Percentiles rank a stretch among this genome's conserved stretches.
These are phyloP conservation scores for Neodidymelliopsis sp. DNA, from an alignment of 2,329 filamentous ascomycete genomes.

Conservation along the genomic window DNA sequence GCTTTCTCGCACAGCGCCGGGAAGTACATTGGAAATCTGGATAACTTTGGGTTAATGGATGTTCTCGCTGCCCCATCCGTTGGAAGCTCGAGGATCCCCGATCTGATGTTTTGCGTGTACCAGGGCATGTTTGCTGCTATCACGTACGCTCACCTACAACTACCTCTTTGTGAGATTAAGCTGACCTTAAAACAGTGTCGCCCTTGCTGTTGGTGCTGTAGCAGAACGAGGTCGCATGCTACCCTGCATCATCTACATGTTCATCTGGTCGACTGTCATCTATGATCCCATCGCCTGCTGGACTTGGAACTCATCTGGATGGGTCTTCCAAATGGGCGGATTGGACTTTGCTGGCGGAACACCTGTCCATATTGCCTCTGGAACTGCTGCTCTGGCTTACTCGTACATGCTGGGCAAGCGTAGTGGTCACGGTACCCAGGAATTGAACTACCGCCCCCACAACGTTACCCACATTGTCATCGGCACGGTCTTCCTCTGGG, in stretches of 20 bases:
- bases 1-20: constrained; percentile 81
- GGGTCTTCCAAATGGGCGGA: constrained; percentile 80
- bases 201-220: constrained; percentile 82
- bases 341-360: constrained; percentile 91
- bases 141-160: constrained; percentile 65
- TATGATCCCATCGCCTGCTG: constrained; percentile 95
- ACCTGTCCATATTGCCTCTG: constrained; percentile 87
- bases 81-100: constrained; percentile 75
- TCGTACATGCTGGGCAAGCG: constrained; percentile 91
- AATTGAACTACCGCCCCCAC: constrained; percentile 90
- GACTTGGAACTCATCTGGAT: constrained; percentile 88
- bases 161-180: not conserved
- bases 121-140: constrained; percentile 89
- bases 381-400: constrained; percentile 84
- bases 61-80: constrained; percentile 80
- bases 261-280: constrained; percentile 87
- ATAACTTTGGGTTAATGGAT: constrained; percentile 80
- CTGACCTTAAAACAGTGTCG: constrained; percentile 63
- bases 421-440: constrained; percentile 82
- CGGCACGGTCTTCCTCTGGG: constrained; percentile 92
- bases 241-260: constrained; percentile 90
- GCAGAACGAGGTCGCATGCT: constrained; percentile 89
- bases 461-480: constrained; percentile 93
- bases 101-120: constrained; percentile 85
- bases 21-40: constrained; percentile 77